Evolutionary conservation across 345 rosid species (phyloP).

Genomic region (Brassica incana): DNA sequence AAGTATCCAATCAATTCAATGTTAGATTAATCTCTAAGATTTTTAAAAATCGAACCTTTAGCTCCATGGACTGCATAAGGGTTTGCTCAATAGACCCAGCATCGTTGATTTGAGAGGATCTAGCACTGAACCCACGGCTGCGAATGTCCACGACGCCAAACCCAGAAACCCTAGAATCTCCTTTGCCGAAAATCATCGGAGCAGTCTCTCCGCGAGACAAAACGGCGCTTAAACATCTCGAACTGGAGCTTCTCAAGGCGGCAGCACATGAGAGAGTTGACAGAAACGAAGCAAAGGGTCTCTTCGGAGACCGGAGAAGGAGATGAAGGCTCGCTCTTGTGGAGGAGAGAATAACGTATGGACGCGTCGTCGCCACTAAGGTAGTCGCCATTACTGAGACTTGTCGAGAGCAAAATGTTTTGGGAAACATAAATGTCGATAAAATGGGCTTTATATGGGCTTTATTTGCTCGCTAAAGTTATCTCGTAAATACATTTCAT

Average conservation of each 20-base stretch:
- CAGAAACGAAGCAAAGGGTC: slow-evolving; percentile 27
- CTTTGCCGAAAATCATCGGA: neutral
- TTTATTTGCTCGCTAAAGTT: neutral
- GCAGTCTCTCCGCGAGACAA: slow-evolving; percentile 22
- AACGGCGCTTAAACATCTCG: slow-evolving; percentile 27
- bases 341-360: slow-evolving; percentile 41
- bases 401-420: neutral
- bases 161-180: slow-evolving; percentile 38
- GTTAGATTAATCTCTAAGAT: neutral
- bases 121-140: slow-evolving; percentile 44
- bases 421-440: neutral
- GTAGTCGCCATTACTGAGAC: slow-evolving; percentile 41
- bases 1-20: slow-evolving; percentile 2
- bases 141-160: slow-evolving; percentile 34
- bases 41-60: slow-evolving; percentile 51
- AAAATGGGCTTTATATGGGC: slow-evolving; percentile 19
- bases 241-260: slow-evolving; percentile 2
- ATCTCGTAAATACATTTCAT: neutral
- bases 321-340: slow-evolving; percentile 34
- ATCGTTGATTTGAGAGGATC: slow-evolving; percentile 72
- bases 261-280: slow-evolving; percentile 5
- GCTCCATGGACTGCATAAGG: slow-evolving; percentile 90
- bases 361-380: slow-evolving; percentile 45
- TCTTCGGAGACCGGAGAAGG: slow-evolving; percentile 34
- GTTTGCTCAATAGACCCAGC: slow-evolving; percentile 85